Evolutionary conservation across 2,329 filamentous ascomycete genomes (phyloP), one percentile per base, ranked within the genome.

Genomic region (Cladosporium austrohemisphaericum): DNA sequence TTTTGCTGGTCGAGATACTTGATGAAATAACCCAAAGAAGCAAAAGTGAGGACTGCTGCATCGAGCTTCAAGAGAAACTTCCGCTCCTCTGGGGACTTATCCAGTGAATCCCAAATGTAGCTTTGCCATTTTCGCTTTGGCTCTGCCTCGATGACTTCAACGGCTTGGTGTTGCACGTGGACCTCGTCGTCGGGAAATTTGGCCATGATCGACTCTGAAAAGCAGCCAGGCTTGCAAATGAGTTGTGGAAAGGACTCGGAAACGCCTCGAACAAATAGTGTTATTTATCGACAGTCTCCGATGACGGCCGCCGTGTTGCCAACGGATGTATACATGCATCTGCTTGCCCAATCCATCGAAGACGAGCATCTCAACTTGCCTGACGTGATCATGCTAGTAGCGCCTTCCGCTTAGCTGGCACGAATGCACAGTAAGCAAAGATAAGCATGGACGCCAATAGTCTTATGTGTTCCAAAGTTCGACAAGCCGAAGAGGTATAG

Each of bases 91-190:
- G 70, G 72, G 1, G 72, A 68, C 54, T 77, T 78, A 55, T 78
- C 76, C 18, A 76, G 68, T 1, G 70, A 74, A 60, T 79, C 76
- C 76, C 75, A 78, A 32, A 79, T 63, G 50, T 76, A 77, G 54
- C 68, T 71, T 37, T 69, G 65, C 74, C 74, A 77, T 65, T 60
- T 75, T 7, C 62, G 43, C 40, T 55, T 55, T 7, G 40, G 40
- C 40, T 41, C 25, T 10, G 26, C 16, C 19, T 41, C 40, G 10
- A 41, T 41, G 6, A 55, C 49, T 35, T 54, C 40, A 18, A 41
- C 40, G 14, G 40, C 40, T 18, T 41, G 40, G 4, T 41, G 40
- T n/a, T 28, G 40, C 40, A 41, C 40, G 10, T 41, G 25, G 6
- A 41, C 26, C 14, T 41, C 40, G 16, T 41, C 25, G 26, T 41